phyloP scores from a whole-genome alignment of 2,329 filamentous ascomycete genomes.

The Bimuria novae-zelandiae region DNA sequence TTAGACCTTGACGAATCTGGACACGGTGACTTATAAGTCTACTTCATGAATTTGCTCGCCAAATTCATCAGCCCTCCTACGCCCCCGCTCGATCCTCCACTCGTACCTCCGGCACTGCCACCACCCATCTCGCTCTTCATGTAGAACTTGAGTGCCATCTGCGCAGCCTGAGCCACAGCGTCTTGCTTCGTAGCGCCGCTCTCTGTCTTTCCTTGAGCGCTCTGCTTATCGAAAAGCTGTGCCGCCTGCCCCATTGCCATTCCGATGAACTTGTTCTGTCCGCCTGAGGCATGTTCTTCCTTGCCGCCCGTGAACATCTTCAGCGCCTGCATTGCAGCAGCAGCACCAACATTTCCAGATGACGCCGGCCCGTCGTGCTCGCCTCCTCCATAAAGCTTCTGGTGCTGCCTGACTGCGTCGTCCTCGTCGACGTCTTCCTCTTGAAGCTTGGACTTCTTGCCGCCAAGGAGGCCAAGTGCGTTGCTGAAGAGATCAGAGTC shows the following conservation, averaged over 20 bases:
- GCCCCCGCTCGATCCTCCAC: conserved; percentile 47
- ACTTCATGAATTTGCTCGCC: conserved; percentile 65
- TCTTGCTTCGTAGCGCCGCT: conserved; percentile 75
- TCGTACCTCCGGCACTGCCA: conserved; percentile 51
- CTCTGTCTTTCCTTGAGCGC: conserved; percentile 56
- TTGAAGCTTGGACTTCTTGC: conserved; percentile 56
- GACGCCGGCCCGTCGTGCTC: conserved; percentile 49
- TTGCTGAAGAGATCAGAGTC: conserved; percentile 59
- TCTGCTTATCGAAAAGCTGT: conserved; percentile 72
- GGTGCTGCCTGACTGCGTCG: conserved; percentile 73
- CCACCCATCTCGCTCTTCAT: conserved; percentile 70
- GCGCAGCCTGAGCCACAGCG: conserved; percentile 75
- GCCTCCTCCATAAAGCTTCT: conserved; percentile 69
- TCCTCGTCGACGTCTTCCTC: conserved; percentile 64
- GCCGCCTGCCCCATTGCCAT: conserved; percentile 87
- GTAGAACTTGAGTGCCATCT: conserved; percentile 91
- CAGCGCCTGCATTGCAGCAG: conserved; percentile 80
- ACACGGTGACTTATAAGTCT: too few species aligned
- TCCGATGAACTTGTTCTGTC: conserved; percentile 80
- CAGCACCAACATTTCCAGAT: conserved; percentile 61
- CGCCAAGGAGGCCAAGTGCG: conserved; percentile 60
- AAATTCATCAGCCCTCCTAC: conserved; percentile 59
- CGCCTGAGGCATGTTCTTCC: conserved; percentile 47
- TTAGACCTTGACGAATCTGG: too few species aligned
- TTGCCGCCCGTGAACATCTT: conserved; percentile 73